Conservation (phyloP, 192 early-diverging fungal species). For the Bifiguratus adelaidae region DNA sequence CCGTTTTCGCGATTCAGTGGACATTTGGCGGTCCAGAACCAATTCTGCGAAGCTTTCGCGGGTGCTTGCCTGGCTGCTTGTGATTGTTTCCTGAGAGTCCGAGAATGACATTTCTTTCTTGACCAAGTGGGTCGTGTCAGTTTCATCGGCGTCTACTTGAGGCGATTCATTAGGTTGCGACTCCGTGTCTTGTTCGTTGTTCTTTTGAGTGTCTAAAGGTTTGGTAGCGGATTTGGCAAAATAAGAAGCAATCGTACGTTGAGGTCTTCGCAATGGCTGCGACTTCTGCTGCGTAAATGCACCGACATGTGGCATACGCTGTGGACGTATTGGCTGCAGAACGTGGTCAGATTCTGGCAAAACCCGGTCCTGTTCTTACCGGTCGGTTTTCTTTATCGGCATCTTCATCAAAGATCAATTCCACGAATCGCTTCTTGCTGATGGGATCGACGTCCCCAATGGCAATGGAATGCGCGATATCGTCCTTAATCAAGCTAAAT, state of each 20-base stretch:
- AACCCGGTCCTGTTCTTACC: slow-evolving; percentile 9
- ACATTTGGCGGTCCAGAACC: no score
- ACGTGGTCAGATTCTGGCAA: background rate
- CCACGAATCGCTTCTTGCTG: slow-evolving; percentile 32
- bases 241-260: background rate
- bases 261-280: background rate
- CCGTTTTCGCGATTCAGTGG: no score
- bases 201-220: no score
- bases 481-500: slow-evolving; percentile 30
- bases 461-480: slow-evolving; percentile 45
- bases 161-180: no score
- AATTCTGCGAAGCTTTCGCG: no score
- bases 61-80: no score
- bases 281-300: background rate
- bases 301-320: slow-evolving; percentile 5
- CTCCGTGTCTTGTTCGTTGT: no score
- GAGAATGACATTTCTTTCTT: no score
- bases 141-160: no score
- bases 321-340: background rate
- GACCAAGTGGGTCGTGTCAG: no score
- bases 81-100: no score
- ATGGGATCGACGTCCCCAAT: slow-evolving; percentile 51
- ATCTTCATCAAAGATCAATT: background rate
- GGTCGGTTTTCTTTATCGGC: background rate
- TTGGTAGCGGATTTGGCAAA: background rate